These are phyloP conservation scores for Musa itinerans DNA, from an alignment of 176 grass and related monocot genomes.

Conservation along the genomic window DNA sequence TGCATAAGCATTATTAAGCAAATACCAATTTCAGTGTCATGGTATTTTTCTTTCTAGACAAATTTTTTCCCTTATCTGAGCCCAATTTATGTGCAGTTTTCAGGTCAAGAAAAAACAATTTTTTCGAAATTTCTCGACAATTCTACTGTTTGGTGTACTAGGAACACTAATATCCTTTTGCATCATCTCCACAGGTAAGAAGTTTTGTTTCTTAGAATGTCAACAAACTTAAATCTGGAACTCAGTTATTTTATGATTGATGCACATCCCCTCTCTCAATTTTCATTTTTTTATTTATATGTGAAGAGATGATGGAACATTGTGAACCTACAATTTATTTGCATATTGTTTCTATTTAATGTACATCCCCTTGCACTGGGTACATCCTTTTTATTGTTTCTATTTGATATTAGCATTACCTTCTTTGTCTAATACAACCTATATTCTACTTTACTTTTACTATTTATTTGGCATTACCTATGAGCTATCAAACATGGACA, in stretches of 20 bases:
- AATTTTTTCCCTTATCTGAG: not conserved
- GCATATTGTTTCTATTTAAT: not conserved
- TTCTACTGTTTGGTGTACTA: slow-evolving; percentile 8
- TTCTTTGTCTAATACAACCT: too few relatives aligned
- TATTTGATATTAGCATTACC: too few relatives aligned
- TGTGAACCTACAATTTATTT: not conserved
- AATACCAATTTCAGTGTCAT: not conserved
- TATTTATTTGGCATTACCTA: too few relatives aligned
- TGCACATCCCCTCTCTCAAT: too few relatives aligned
- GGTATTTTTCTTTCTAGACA: not conserved
- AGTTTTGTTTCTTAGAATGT: not conserved
- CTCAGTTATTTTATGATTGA: not conserved
- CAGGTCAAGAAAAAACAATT: slow-evolving; percentile 27
- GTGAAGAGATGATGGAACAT: too few relatives aligned
- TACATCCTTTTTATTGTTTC: too few relatives aligned
- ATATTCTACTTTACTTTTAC: too few relatives aligned
- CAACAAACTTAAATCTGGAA: not conserved
- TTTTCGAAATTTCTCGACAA: slow-evolving; percentile 18
- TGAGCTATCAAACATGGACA: too few relatives aligned
- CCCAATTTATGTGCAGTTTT: slow-evolving; percentile 5
- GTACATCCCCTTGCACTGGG: not conserved
- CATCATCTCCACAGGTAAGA: slow-evolving; percentile 7
- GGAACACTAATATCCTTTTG: slow-evolving; percentile 13
- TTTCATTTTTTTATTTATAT: too few relatives aligned
- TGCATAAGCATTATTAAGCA: not conserved